phyloP scores from a whole-genome alignment of 441 rosid species.

The Metrosideros polymorpha region DNA sequence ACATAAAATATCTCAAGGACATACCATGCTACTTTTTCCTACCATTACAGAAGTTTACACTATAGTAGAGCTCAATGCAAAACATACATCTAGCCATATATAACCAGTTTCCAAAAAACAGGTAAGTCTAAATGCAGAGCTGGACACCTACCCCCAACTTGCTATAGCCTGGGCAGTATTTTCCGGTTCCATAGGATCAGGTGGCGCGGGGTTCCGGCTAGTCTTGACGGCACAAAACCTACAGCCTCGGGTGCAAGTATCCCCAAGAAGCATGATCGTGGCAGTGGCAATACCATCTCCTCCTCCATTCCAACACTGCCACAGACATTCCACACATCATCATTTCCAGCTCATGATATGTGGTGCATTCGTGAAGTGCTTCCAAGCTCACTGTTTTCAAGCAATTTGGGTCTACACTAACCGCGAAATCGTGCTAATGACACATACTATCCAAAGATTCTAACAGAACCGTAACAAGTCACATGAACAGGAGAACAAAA shows the following conservation, averaged over 20 bases:
- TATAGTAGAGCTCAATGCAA: not conserved
- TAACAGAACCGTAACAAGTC: too few species aligned
- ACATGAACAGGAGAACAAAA: not conserved
- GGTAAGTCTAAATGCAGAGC: not conserved
- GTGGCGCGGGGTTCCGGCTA: slow-evolving; percentile 83
- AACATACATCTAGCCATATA: not conserved
- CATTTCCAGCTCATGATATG: not conserved
- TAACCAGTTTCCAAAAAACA: not conserved
- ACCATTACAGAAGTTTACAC: not conserved
- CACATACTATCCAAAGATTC: too few species aligned
- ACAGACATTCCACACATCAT: not conserved
- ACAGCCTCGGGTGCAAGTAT: slow-evolving; percentile 97
- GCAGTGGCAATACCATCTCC: slow-evolving; percentile 95
- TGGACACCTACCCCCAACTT: slow-evolving; percentile 75
- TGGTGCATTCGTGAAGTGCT: not conserved
- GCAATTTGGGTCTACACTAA: not conserved
- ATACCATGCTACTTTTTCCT: not conserved
- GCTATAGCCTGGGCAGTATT: slow-evolving; percentile 89
- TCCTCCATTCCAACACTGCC: slow-evolving; percentile 99
- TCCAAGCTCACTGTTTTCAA: not conserved
- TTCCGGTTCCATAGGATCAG: slow-evolving; percentile 91
- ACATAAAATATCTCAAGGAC: not conserved
- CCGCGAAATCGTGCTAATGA: not conserved
- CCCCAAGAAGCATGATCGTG: slow-evolving; percentile 95
- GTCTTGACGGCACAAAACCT: slow-evolving; percentile 98